Evolutionary conservation across 768 basidiomycete genomes (phyloP), one percentile per base, ranked within the genome.

Genomic region (Heimioporus sp.): DNA sequence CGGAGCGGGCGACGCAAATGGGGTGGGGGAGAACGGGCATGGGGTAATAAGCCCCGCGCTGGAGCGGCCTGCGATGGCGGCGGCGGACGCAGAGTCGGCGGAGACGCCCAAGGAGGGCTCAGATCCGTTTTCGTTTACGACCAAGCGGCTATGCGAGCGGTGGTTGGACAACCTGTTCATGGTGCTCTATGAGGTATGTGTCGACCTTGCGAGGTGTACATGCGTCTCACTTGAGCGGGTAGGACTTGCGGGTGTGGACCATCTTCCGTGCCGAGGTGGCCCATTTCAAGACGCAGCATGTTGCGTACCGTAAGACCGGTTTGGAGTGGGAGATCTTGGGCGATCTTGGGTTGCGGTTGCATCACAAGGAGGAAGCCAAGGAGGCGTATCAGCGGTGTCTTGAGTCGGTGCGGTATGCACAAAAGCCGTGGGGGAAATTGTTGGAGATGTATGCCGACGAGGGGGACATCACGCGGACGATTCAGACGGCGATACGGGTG

Each of bases 151-250:
- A 35, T 99, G 97, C 64, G 97, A 98, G 66, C 79, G 96, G 45
- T 98, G 97, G 97, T 76, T 99, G 43, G 95, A 98, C 65, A 98
- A 98, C 59, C 68, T 98, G 54, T 99, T 96, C 75, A 98, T 97
- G 93, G 94, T 98, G 4, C 74, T 99, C 5, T 98, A 98, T 65
- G 95, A 98, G 82, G 94, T 90, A 45, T 35, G 79, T 46, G 20
- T 43, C 51, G 30, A 49, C 15, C n/a, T 11, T 28, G 15, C 13
- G 10, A 28, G 24, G 5, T 28, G 24, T 28, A 28, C 7, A 7
- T 7, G 24, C 24, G 7, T 28, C 24, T 28, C 24, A 28, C 24
- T 4, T 28, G 24, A 28, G 24, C 5, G 24, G 38, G 8, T 55
- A 95, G 92, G 97, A 99, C 67, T 76, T 99, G 36, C 85, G 97